Conservation (phyloP, 1,139 yeast species). For the Pichia sp. region DNA sequence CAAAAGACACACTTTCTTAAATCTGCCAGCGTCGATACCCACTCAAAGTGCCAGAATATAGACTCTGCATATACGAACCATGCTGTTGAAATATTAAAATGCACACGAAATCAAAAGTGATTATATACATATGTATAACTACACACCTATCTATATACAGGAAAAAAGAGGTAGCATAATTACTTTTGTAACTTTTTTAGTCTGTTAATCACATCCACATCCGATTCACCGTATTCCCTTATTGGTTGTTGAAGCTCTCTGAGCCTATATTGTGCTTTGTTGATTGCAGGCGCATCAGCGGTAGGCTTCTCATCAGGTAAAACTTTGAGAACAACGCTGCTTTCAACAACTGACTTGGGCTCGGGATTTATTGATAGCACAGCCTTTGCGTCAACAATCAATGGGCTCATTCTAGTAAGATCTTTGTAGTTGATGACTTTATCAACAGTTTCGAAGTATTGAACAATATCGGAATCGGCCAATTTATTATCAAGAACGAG, state of each 20-base stretch:
- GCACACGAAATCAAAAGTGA: not conserved
- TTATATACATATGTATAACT: not conserved
- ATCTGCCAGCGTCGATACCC: slow-evolving; percentile 8
- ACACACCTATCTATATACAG: slow-evolving; percentile 1
- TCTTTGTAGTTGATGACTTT: slow-evolving; percentile 35
- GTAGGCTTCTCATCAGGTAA: slow-evolving; percentile 12
- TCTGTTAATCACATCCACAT: slow-evolving; percentile 32
- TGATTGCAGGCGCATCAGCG: slow-evolving; percentile 18
- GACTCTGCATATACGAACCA: slow-evolving; percentile 20
- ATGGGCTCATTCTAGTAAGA: slow-evolving; percentile 17
- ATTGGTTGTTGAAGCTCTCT: slow-evolving; percentile 28
- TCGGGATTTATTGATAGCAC: not conserved
- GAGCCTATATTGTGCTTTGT: slow-evolving; percentile 27
- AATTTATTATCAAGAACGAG: slow-evolving; percentile 23
- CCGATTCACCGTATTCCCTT: slow-evolving; percentile 26
- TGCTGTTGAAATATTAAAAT: slow-evolving; percentile 5
- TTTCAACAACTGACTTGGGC: not conserved
- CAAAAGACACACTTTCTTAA: slow-evolving; percentile 19
- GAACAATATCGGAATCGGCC: slow-evolving; percentile 38
- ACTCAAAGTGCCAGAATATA: slow-evolving; percentile 19
- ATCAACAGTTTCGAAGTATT: slow-evolving; percentile 57
- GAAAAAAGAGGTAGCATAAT: not conserved
- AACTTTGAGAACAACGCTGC: not conserved
- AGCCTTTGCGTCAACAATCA: slow-evolving; percentile 1
- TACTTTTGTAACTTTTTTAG: slow-evolving; percentile 27